A percentile compares a stretch with the other conserved stretches of the same genome.
Evolutionary conservation across 1,284 basidiomycete species (phyloP).

Genomic region (Thecaphora thlaspeos): DNA sequence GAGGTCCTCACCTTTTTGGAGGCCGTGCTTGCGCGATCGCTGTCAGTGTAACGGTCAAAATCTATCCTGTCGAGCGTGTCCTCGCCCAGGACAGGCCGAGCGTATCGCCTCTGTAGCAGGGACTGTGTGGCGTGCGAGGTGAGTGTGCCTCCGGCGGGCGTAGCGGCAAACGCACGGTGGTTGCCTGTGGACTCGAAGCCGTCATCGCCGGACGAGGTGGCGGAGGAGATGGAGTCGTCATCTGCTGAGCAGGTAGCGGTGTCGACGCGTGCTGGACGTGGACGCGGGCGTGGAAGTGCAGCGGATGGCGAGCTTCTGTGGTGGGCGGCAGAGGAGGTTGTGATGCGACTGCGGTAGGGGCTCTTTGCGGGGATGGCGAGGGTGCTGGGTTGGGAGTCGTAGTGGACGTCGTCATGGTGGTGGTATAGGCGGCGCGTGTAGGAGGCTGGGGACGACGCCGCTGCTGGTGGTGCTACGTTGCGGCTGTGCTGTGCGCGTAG

Average conservation of each 20-base stretch:
- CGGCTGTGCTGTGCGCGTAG: conserved; percentile 11
- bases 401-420: too few relatives aligned
- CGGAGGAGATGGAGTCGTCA: background rate
- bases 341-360: conserved; percentile 1
- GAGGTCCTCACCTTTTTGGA: background rate
- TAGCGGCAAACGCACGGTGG: conserved; percentile 33
- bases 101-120: background rate
- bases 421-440: background rate
- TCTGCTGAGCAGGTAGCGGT: conserved; percentile 32
- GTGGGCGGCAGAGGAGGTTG: too few relatives aligned
- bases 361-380: background rate
- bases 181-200: conserved; percentile 34
- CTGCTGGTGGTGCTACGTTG: conserved; percentile 17
- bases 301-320: too few relatives aligned
- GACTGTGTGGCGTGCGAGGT: conserved; percentile 12
- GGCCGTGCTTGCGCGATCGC: conserved; percentile 12
- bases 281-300: background rate
- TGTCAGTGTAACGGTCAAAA: conserved; percentile 27
- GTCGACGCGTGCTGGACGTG: conserved; percentile 21
- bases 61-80: conserved; percentile 32
- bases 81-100: conserved; percentile 25
- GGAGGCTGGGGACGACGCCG: conserved; percentile 9
- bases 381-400: background rate
- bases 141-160: conserved; percentile 20
- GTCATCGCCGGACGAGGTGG: conserved; percentile 10